These are phyloP conservation scores for Hypericum androsaemum DNA, from an alignment of 345 rosid genomes.

Conservation along the genomic window DNA sequence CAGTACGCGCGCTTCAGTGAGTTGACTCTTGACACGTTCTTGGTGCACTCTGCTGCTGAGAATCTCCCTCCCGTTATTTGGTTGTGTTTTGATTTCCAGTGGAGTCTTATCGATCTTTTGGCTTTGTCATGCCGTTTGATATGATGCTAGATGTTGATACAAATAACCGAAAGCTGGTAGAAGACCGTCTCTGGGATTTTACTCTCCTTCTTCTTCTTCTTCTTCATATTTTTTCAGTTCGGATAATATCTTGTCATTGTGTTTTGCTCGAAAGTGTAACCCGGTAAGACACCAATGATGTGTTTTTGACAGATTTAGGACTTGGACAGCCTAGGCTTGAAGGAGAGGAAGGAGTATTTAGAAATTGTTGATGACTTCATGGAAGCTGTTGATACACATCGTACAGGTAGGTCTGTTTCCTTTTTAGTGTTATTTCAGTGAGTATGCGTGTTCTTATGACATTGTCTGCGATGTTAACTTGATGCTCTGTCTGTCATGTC, in stretches of 20 bases:
- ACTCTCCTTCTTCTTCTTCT: constrained; percentile 4
- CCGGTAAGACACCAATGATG: too few relatives aligned
- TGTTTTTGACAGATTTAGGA: constrained; percentile 59
- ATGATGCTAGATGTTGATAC: constrained; percentile 94
- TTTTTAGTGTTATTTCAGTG: constrained; percentile 9
- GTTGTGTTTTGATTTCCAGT: too few relatives aligned
- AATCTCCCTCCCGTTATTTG: too few relatives aligned
- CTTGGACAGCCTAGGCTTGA: constrained; percentile 83
- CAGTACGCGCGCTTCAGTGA: constrained; percentile 94
- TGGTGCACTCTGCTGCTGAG: too few relatives aligned
- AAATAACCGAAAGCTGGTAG: constrained; percentile 77
- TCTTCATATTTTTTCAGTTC: constrained; percentile 2
- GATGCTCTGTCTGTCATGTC: constrained; percentile 17
- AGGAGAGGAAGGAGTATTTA: constrained; percentile 88
- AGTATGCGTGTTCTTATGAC: constrained; percentile 6
- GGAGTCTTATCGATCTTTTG: constrained; percentile 69
- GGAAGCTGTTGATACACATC: constrained; percentile 80
- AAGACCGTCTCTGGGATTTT: constrained; percentile 77
- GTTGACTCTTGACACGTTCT: too few relatives aligned
- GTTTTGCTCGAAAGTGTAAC: too few relatives aligned
- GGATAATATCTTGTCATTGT: too few relatives aligned
- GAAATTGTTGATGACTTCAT: constrained; percentile 84
- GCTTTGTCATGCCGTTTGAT: constrained; percentile 6
- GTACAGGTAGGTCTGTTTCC: constrained; percentile 66
- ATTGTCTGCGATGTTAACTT: constrained; percentile 16